Evolutionary conservation across 306 rosid genomes (phyloP), one percentile per base, ranked within the genome.

Genomic region (Prunus dulcis): DNA sequence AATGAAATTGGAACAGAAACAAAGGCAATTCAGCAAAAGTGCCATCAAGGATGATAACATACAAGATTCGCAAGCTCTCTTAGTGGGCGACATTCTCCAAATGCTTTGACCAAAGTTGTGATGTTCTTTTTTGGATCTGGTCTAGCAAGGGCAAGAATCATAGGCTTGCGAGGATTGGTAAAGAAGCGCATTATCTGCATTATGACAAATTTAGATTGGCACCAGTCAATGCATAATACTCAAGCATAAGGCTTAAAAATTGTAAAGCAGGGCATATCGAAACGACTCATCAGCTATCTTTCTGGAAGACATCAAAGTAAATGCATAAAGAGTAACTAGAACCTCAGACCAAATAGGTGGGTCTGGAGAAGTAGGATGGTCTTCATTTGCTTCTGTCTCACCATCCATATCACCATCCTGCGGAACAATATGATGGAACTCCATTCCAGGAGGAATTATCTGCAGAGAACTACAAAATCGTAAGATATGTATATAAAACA

Each of bases 101-200:
- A 95, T 79, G 98, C 98, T 81, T 89, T 92, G 73, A 95, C 96
- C 91, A 95, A 85, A 73, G 98, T 92, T 75, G 96, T 92, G 82
- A 95, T 95, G 87, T 95, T 95, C 97, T 95, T 95, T 82, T 95
- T 95, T 19, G 98, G 98, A 79, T 95, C 98, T 30, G 98, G 96
- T 85, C 98, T 92, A 63, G 98, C 97, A 79, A 95, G 98, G 73
- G 98, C 98, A 63, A 95, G 97, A 79, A 95, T 92, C 97, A 95
- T 89, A 8, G 98, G 98, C 70, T 95, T 95, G 75, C 93, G 96
- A 72, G 98, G 96, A 82, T 95, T 95, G 80, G 90, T 81, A 81
- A 95, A 92, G 89, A 95, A 95, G 60, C 97, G 98, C 98, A 92
- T 90, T 80, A 95, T 92, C 98, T 95, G 89, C 73, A 78, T 75